These are phyloP conservation scores for Eleusine coracana DNA, from an alignment of 176 grass and related monocot species.

Conservation along the genomic window DNA sequence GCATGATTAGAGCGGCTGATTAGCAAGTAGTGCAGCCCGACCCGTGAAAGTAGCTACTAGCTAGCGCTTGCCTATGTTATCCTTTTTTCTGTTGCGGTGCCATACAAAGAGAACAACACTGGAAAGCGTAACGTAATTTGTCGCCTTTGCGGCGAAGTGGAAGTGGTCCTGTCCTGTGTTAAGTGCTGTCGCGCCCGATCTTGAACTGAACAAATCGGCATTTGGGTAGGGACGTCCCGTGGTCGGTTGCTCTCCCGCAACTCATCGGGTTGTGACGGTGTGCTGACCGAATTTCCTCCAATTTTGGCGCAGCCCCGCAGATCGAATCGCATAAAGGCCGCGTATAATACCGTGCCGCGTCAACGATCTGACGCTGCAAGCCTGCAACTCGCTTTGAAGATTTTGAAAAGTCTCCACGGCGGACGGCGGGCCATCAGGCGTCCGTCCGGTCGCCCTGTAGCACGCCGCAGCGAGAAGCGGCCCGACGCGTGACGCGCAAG, in stretches of 20 bases:
- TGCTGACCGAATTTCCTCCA: neutral
- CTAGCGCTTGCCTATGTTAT: neutral
- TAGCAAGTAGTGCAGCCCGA: neutral
- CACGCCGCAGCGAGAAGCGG: neutral
- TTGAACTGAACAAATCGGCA: neutral
- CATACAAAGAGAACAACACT: neutral
- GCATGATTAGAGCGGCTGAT: neutral
- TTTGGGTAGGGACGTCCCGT: neutral
- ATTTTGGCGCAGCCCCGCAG: neutral
- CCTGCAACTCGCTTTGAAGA: neutral
- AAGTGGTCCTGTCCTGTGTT: neutral
- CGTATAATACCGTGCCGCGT: neutral
- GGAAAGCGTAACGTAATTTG: neutral
- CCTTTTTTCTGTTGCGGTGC: neutral
- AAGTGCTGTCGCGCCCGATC: constrained; percentile 20
- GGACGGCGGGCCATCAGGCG: too few relatives aligned
- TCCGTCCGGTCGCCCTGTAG: neutral
- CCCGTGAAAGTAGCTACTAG: constrained; percentile 9
- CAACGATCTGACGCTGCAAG: neutral
- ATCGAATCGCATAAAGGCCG: neutral
- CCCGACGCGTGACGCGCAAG: neutral
- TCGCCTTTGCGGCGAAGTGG: neutral
- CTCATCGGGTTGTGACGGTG: neutral
- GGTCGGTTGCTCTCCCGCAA: neutral
- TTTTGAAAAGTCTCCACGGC: neutral